These are phyloP conservation scores for Ilyonectria mors-panacis DNA, from an alignment of 2,329 filamentous ascomycete species.

Conservation along the genomic window DNA sequence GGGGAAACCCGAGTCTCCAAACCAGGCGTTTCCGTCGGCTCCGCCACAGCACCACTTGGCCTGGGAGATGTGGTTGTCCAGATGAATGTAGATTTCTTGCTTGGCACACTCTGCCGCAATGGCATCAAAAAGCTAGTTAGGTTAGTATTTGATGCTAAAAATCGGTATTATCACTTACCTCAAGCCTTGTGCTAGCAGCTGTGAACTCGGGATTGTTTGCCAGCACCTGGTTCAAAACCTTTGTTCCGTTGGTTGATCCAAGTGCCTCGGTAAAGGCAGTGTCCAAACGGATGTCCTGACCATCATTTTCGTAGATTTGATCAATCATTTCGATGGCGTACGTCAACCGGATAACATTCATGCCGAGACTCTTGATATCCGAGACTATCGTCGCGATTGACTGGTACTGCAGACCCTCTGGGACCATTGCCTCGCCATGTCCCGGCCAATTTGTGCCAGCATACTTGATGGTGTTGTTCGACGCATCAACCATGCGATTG, in stretches of 20 bases:
- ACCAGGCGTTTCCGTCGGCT: slow-evolving; percentile 72
- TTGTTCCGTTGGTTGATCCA: slow-evolving; percentile 67
- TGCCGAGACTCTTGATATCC: slow-evolving; percentile 71
- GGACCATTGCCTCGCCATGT: slow-evolving; percentile 74
- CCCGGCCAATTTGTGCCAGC: slow-evolving; percentile 76
- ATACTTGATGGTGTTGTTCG: slow-evolving; percentile 61
- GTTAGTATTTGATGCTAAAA: neutral
- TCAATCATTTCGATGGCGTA: slow-evolving; percentile 77
- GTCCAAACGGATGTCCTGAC: slow-evolving; percentile 61
- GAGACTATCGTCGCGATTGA: slow-evolving; percentile 69
- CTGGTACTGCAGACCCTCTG: slow-evolving; percentile 74
- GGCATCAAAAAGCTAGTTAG: slow-evolving; percentile 65
- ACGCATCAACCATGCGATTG: slow-evolving; percentile 60
- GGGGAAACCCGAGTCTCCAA: slow-evolving; percentile 72
- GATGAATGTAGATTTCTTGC: slow-evolving; percentile 70
- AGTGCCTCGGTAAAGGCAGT: slow-evolving; percentile 62
- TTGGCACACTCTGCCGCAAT: slow-evolving; percentile 70
- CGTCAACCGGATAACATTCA: slow-evolving; percentile 75
- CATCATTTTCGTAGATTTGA: slow-evolving; percentile 66
- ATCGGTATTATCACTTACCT: slow-evolving; percentile 50
- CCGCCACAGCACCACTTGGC: slow-evolving; percentile 71
- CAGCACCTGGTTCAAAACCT: slow-evolving; percentile 66
- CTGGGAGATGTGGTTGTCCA: slow-evolving; percentile 74
- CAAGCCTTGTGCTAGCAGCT: slow-evolving; percentile 66
- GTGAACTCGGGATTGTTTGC: slow-evolving; percentile 71